Conservation (phyloP, 228 moss, liverwort and hornwort species). For the Sphagnum magellanicum region DNA sequence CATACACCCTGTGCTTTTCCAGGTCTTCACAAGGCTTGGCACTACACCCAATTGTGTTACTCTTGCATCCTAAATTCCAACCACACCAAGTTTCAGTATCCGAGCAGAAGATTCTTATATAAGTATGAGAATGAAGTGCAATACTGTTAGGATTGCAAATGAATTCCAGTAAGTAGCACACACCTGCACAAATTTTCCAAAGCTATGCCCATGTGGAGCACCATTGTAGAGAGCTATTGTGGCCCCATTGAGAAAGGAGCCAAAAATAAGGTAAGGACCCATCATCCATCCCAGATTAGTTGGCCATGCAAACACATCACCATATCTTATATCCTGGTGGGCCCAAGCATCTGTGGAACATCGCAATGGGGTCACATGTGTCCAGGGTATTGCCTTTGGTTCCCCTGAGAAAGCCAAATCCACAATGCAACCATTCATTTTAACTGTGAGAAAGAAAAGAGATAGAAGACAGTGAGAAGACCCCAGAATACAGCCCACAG, state of each 20-base stretch:
- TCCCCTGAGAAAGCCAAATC: conserved; percentile 42
- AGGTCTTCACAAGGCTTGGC: conserved; percentile 68
- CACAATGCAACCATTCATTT: not conserved
- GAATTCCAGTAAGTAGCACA: too few species aligned
- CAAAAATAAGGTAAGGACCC: conserved; percentile 66
- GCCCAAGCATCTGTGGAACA: conserved; percentile 76
- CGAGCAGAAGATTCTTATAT: not conserved
- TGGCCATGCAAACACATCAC: conserved; percentile 72
- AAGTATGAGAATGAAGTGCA: too few species aligned
- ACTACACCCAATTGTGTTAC: conserved; percentile 60
- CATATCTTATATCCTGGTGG: conserved; percentile 54
- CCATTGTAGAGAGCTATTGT: conserved; percentile 82
- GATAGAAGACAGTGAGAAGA: too few species aligned
- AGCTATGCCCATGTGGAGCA: conserved; percentile 61
- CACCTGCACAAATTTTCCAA: conserved; percentile 89
- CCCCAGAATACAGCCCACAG: too few species aligned
- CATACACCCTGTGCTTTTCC: conserved; percentile 70
- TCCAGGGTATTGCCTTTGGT: conserved; percentile 97
- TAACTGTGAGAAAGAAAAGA: too few species aligned
- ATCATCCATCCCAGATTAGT: conserved; percentile 98
- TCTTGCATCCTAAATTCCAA: conserved; percentile 54
- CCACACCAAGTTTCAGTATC: not conserved
- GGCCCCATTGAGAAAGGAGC: conserved; percentile 61
- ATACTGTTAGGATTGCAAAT: too few species aligned
- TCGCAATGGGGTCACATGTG: conserved; percentile 65